A percentile compares a stretch with the other conserved stretches of the same genome.
These are phyloP conservation scores for Lactifluus piperatus DNA, from an alignment of 768 basidiomycete species.

Conservation along the genomic window DNA sequence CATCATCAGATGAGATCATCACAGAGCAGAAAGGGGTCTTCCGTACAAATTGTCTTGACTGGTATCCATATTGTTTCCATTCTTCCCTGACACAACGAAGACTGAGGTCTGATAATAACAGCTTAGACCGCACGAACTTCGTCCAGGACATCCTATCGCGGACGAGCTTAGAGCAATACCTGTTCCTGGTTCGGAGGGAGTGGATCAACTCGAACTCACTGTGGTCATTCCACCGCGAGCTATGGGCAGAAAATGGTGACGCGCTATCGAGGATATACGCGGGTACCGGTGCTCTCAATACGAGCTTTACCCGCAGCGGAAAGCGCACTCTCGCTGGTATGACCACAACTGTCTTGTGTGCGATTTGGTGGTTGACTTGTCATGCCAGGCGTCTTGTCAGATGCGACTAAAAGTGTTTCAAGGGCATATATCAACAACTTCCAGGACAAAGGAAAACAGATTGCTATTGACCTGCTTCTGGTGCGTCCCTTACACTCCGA, in stretches of 20 bases:
- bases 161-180: constrained; percentile 71
- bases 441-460: constrained; percentile 89
- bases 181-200: constrained; percentile 66
- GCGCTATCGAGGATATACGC: constrained; percentile 91
- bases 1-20: constrained; percentile 55
- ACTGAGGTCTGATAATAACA: constrained; percentile 25
- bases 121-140: constrained; percentile 95
- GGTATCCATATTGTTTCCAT: constrained; percentile 36
- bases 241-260: constrained; percentile 98
- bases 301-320: constrained; percentile 89
- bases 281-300: constrained; percentile 88
- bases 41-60: constrained; percentile 92
- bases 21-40: constrained; percentile 91
- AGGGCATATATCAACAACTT: constrained; percentile 98
- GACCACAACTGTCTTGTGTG: neutral
- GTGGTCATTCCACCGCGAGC: constrained; percentile 83
- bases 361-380: neutral
- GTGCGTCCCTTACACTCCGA: constrained; percentile 35
- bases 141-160: constrained; percentile 92
- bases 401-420: constrained; percentile 94
- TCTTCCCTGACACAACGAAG: neutral
- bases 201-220: constrained; percentile 62
- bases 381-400: constrained; percentile 72
- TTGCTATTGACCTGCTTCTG: constrained; percentile 91
- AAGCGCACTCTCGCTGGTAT: constrained; percentile 85